Evolutionary conservation across 23 red algal species (phyloP), one percentile per base, ranked within the genome.

Genomic region (Chondrus crispus): DNA sequence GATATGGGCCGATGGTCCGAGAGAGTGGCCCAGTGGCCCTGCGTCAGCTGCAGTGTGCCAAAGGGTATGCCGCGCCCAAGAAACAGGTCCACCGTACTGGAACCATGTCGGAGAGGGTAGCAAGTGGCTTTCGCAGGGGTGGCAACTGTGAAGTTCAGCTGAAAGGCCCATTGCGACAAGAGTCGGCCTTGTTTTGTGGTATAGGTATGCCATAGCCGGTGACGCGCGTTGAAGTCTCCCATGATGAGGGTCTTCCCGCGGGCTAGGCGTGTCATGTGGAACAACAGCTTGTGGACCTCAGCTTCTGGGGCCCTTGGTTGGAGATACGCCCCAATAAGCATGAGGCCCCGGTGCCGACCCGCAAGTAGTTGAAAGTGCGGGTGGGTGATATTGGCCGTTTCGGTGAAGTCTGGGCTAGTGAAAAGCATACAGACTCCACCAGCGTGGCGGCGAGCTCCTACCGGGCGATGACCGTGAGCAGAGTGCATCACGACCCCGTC

Each of bases 181-280:
- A 26, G 39, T 30, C 76, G 20, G 39, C 76, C 76, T 11, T 48
- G 45, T 48, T 36, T 74, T 42, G 43, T 71, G 11, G 51, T 36
- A 48, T 39, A 62, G 30, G 46, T 66, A 48, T 87, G 60, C 83
- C 83, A 87, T 18, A 71, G 16, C 62, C 48, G 69, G 60, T 74
- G 62, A 2, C 50, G 39, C 12, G 83, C 62, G 33, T 87, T 87
- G 9, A 87, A 3, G 46, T 87, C 83, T 46, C 83, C 83, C 18
- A 87, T 46, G 53, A 87, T 70, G 10, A 87, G 6, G n/a, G 20
- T 37, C 11, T 26, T 24, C 29, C 71, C 71, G 9, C 43, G 37
- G 0, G 71, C 12, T 7, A 77, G 18, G 60, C 60, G 7, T 66
- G 35, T 22, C 26, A 66, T 19, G 60, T 66, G 60, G 18, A 7